phyloP scores from a whole-genome alignment of 148 eudicot species.

The Silene uniflora region DNA sequence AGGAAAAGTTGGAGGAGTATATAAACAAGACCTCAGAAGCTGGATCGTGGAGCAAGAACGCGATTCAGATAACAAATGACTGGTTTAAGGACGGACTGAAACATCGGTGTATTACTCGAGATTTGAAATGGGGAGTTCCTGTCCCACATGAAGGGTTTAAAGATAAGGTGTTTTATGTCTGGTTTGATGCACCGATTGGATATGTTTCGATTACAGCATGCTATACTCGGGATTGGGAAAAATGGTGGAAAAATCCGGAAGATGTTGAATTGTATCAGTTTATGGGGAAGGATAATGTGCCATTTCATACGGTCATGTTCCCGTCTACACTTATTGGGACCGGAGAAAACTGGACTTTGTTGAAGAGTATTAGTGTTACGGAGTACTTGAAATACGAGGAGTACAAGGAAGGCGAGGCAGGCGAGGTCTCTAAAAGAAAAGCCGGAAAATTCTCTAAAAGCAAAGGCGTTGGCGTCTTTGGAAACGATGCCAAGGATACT shows the following conservation, averaged over 20 bases:
- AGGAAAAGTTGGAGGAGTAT: slow-evolving; percentile 59
- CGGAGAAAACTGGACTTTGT: slow-evolving; percentile 78
- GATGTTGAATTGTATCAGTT: slow-evolving; percentile 88
- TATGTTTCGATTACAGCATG: slow-evolving; percentile 88
- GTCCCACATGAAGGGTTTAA: slow-evolving; percentile 75
- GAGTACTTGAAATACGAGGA: slow-evolving; percentile 90
- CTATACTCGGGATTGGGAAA: no score
- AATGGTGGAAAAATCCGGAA: slow-evolving; percentile 98
- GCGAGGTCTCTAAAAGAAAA: slow-evolving; percentile 89
- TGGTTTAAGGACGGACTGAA: slow-evolving; percentile 85
- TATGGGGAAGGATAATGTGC: slow-evolving; percentile 98
- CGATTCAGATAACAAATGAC: slow-evolving; percentile 72
- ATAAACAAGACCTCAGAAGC: slow-evolving; percentile 54
- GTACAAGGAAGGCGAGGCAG: no score
- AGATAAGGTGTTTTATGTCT: slow-evolving; percentile 95
- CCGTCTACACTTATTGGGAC: slow-evolving; percentile 89
- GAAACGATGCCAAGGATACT: slow-evolving; percentile 91
- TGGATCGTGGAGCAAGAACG: slow-evolving; percentile 92
- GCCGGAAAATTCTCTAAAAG: slow-evolving; percentile 96
- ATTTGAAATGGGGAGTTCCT: slow-evolving; percentile 94
- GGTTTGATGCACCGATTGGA: slow-evolving; percentile 97
- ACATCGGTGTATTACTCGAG: slow-evolving; percentile 79
- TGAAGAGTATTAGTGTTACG: slow-evolving; percentile 88
- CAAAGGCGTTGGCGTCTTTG: slow-evolving; percentile 91
- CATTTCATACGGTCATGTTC: slow-evolving; percentile 95